Conservation (phyloP, 352 stramenopile genomes). For the Plasmopara halstedii region DNA sequence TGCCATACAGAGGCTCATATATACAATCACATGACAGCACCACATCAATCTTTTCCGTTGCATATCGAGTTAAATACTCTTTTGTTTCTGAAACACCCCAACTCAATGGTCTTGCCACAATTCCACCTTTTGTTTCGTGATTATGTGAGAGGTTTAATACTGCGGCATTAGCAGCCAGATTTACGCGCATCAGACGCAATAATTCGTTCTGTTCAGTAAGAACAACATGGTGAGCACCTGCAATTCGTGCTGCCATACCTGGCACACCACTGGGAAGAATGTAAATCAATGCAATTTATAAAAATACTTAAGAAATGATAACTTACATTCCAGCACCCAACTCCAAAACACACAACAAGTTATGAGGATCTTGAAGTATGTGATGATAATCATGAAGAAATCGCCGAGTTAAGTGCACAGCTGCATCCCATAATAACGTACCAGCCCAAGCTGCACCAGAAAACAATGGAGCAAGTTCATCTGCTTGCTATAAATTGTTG, state of each 20-base stretch:
- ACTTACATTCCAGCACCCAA: conserved; percentile 76
- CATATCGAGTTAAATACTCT: conserved; percentile 46
- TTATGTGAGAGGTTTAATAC: conserved; percentile 25
- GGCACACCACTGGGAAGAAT: conserved; percentile 67
- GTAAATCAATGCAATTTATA: not conserved
- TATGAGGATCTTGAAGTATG: conserved; percentile 22
- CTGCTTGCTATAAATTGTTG: conserved; percentile 40
- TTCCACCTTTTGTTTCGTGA: conserved; percentile 13
- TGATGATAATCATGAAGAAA: conserved; percentile 42
- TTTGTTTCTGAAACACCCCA: conserved; percentile 77
- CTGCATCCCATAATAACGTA: conserved; percentile 86
- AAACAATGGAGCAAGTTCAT: conserved; percentile 90
- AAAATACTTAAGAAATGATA: not conserved
- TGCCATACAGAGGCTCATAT: conserved; percentile 92
- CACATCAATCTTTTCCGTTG: conserved; percentile 73
- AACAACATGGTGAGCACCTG: conserved; percentile 77
- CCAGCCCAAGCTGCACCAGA: conserved; percentile 90
- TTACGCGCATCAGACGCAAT: conserved; percentile 74
- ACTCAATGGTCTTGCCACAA: conserved; percentile 49
- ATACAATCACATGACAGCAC: conserved; percentile 94
- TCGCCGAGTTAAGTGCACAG: conserved; percentile 50
- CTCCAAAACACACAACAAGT: conserved; percentile 56
- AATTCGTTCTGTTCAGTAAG: conserved; percentile 90
- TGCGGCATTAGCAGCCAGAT: conserved; percentile 44
- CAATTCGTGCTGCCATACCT: conserved; percentile 84